Conservation (phyloP, 2,329 filamentous ascomycete genomes). For the Raffaelea deltoideospora region DNA sequence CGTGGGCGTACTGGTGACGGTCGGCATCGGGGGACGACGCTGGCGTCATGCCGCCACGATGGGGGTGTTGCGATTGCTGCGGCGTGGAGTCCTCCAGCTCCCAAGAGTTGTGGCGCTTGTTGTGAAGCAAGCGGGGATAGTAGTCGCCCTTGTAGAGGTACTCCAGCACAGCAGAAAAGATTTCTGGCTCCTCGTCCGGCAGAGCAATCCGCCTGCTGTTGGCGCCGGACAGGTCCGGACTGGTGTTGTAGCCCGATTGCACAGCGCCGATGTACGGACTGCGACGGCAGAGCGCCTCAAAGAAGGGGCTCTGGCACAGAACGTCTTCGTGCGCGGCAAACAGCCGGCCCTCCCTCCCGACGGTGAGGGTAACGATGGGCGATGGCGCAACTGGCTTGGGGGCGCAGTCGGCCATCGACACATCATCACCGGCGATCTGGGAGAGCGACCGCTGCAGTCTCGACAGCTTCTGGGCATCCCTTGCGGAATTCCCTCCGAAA, state of each 20-base stretch:
- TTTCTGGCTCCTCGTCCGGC: slow-evolving; percentile 68
- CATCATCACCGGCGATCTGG: slow-evolving; percentile 19
- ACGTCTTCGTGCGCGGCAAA: slow-evolving; percentile 95
- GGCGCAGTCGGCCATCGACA: slow-evolving; percentile 15
- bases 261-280: slow-evolving; percentile 2
- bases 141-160: slow-evolving; percentile 97
- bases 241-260: slow-evolving; percentile 3
- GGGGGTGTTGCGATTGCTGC: slow-evolving; percentile 13
- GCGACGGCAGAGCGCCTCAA: slow-evolving; percentile 50
- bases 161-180: slow-evolving; percentile 87
- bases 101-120: slow-evolving; percentile 77
- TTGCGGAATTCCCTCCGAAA: slow-evolving; percentile 22
- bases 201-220: slow-evolving; percentile 66
- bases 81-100: slow-evolving; percentile 59
- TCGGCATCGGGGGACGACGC: slow-evolving; percentile 34
- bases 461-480: slow-evolving; percentile 65
- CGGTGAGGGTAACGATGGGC: slow-evolving; percentile 74
- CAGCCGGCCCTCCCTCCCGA: slow-evolving; percentile 72
- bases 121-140: slow-evolving; percentile 75
- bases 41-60: slow-evolving; percentile 20
- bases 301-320: slow-evolving; percentile 72
- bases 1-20: slow-evolving; percentile 1
- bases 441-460: slow-evolving; percentile 78
- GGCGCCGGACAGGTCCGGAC: slow-evolving; percentile 24
- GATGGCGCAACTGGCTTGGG: slow-evolving; percentile 27